Evolutionary conservation across 2,329 filamentous ascomycete species (phyloP), one percentile per base, ranked within the genome.

Genomic region (Dactylellina leptospora): DNA sequence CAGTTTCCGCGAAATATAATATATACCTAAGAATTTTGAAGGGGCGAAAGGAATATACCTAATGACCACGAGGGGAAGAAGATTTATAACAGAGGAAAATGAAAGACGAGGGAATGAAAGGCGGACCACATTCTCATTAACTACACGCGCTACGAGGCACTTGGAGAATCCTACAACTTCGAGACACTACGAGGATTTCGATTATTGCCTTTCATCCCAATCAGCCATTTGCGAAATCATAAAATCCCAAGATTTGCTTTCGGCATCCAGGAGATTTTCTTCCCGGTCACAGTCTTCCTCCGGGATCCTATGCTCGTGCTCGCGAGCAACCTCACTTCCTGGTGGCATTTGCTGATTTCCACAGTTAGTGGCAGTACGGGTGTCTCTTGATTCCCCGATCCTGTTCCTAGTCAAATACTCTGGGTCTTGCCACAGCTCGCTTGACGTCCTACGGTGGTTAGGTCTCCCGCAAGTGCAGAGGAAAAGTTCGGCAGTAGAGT

Each of bases 181-280:
- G n/a, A n/a, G n/a, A n/a, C n/a, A n/a, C n/a, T n/a, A n/a, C n/a
- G n/a, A n/a, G n/a, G n/a, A n/a, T n/a, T n/a, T n/a, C n/a, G n/a
- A n/a, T n/a, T n/a, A n/a, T n/a, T n/a, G n/a, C n/a, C n/a, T n/a
- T n/a, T 23, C 5, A 47, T 22, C 6, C 22, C 18, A 42, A 18
- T 45, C 28, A 25, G 28, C 23, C 68, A 73, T 73, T n/a, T 73
- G 69, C 9, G 69, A 73, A 8, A 73, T 33, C 61, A 73, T 73
- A 16, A 73, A 73, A 30, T 73, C 69, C 69, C 69, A 73, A 1
- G 60, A 66, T 55, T 62, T 73, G 18, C 61, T 50, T 40, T 73
- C 69, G 1, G 60, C 45, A 38, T 66, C 69, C 3, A 73, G 30
- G n/a, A 47, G 40, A 9, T 73, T 55, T 10, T 61, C 40, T 20